These are phyloP conservation scores for Neurospora crassa DNA, from an alignment of 2,329 filamentous ascomycete species.

Conservation along the genomic window DNA sequence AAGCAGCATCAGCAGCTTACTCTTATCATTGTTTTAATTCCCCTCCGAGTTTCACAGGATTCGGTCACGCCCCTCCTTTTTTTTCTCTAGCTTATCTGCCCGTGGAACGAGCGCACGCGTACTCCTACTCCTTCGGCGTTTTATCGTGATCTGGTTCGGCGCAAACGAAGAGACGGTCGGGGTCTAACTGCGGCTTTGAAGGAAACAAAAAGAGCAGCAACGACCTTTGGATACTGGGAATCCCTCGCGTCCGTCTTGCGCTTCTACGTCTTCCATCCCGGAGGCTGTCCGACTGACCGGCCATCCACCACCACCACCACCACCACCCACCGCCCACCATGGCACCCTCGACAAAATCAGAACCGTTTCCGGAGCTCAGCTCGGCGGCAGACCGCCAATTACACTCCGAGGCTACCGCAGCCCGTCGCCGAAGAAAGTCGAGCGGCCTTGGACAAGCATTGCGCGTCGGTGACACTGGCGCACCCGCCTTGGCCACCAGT, in stretches of 20 bases:
- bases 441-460: constrained; percentile 44
- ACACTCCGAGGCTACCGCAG: constrained; percentile 28
- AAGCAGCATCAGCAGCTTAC: neutral
- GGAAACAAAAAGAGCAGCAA: neutral
- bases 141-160: neutral
- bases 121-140: neutral
- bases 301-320: neutral
- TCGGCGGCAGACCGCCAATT: constrained; percentile 37
- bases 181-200: neutral
- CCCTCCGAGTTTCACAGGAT: neutral
- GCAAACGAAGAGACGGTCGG: neutral
- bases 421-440: constrained; percentile 44
- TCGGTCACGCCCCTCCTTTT: neutral
- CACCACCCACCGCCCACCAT: neutral
- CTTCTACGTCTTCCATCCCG: neutral
- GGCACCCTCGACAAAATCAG: constrained; percentile 19
- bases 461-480: constrained; percentile 45
- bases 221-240: neutral
- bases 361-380: constrained; percentile 48
- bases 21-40: neutral
- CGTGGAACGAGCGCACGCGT: neutral
- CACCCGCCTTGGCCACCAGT: constrained; percentile 43
- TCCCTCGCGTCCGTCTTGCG: neutral
- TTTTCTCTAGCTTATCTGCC: neutral
- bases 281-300: neutral